phyloP scores from a whole-genome alignment of 345 rosid species.

The Acer yangbiense region DNA sequence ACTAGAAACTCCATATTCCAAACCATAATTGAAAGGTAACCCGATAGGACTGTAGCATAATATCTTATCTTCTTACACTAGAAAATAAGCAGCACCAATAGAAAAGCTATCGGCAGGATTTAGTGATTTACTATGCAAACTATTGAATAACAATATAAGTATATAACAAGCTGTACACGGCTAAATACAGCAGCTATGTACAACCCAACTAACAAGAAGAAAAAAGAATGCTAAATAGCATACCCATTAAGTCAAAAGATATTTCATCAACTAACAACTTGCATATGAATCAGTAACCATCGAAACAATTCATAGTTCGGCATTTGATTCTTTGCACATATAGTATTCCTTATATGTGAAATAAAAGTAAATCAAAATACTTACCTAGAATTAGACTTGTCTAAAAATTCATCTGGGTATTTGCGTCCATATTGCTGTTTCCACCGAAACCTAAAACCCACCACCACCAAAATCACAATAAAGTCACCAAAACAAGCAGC shows the following conservation, averaged over 20 bases:
- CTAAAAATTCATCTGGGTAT: constrained; percentile 92
- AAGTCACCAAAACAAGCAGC: background rate
- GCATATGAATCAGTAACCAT: background rate
- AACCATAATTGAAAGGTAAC: background rate
- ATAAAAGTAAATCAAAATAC: background rate
- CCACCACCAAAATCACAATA: constrained; percentile 7
- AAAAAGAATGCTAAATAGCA: background rate
- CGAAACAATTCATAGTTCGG: background rate
- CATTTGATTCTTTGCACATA: background rate
- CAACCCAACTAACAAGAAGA: background rate
- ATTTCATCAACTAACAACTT: background rate
- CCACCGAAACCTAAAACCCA: constrained; percentile 75
- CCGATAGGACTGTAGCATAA: too few relatives aligned
- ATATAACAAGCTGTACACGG: background rate
- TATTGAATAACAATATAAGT: background rate
- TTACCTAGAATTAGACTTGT: constrained; percentile 81
- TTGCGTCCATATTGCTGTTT: constrained; percentile 75
- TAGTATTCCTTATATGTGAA: background rate
- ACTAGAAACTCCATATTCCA: background rate
- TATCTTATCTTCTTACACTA: too few relatives aligned
- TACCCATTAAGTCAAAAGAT: background rate
- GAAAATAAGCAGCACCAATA: too few relatives aligned
- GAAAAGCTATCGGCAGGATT: too few relatives aligned
- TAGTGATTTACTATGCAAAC: background rate
- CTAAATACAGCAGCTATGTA: background rate